Conservation (phyloP, 768 basidiomycete genomes). For the Rubroboletus satanas region DNA sequence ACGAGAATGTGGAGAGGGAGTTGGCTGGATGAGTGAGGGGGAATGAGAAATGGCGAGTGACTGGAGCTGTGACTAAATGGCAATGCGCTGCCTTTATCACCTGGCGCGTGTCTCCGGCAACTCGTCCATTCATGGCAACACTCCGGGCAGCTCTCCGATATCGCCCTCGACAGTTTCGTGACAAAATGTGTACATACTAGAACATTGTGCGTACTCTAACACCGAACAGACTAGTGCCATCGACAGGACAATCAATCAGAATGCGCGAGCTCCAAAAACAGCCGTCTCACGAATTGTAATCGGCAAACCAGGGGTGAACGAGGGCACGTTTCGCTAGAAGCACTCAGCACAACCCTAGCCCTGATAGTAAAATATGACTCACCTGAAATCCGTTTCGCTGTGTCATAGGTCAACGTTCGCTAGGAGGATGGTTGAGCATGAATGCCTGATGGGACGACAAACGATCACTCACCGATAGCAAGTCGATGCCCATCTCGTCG, state of each 20-base stretch:
- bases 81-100: constrained; percentile 32
- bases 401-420: constrained; percentile 80
- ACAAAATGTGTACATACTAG: constrained; percentile 19
- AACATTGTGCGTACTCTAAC: constrained; percentile 25
- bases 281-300: constrained; percentile 39
- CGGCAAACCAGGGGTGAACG: constrained; percentile 46
- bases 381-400: constrained; percentile 91
- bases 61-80: constrained; percentile 30
- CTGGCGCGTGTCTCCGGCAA: constrained; percentile 19
- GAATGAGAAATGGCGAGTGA: constrained; percentile 19
- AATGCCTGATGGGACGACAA: neutral
- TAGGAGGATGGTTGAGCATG: constrained; percentile 23
- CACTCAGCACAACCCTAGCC: constrained; percentile 1
- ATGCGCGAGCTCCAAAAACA: neutral
- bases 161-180: neutral
- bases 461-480: constrained; percentile 55
- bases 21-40: constrained; percentile 3
- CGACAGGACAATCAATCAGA: neutral
- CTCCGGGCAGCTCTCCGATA: constrained; percentile 13
- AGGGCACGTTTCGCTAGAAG: constrained; percentile 54
- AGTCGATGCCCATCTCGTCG: constrained; percentile 75
- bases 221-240: constrained; percentile 5
- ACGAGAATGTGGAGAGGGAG: neutral
- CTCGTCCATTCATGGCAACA: constrained; percentile 25
- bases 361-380: constrained; percentile 19